Percentiles rank a stretch among this genome's conserved stretches.
Evolutionary conservation across 2,329 filamentous ascomycete genomes (phyloP).

Genomic region (Colletotrichum lindemuthianum): DNA sequence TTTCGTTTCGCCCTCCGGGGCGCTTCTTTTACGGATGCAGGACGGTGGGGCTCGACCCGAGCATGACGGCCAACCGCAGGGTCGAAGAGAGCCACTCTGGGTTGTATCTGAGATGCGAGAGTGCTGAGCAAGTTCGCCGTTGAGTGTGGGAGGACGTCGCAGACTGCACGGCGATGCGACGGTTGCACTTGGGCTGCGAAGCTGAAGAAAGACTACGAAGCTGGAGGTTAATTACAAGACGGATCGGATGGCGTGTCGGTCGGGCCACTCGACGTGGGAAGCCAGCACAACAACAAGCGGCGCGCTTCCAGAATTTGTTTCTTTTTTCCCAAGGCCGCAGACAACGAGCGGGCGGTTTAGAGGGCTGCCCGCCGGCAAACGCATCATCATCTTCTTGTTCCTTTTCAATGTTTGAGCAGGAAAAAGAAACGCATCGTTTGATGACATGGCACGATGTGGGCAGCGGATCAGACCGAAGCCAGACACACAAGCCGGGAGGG

Average conservation of each 20-base stretch:
- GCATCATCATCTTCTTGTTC: constrained; percentile 8
- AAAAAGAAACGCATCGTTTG: constrained; percentile 20
- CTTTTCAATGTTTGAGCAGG: constrained; percentile 12
- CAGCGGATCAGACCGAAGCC: not conserved
- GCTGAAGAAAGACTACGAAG: too few relatives aligned
- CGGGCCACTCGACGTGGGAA: too few relatives aligned
- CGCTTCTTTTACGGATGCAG: constrained; percentile 15
- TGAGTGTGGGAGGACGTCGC: constrained; percentile 18
- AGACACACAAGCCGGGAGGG: not conserved
- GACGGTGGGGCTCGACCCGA: constrained; percentile 12
- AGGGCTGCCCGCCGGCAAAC: not conserved
- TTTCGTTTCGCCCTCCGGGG: constrained; percentile 33
- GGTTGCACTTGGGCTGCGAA: constrained; percentile 13
- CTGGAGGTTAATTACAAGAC: too few relatives aligned
- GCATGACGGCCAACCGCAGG: constrained; percentile 15
- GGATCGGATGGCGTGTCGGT: not conserved
- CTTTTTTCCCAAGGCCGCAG: too few relatives aligned
- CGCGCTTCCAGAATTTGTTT: too few relatives aligned
- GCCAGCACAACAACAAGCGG: too few relatives aligned
- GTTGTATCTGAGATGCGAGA: too few relatives aligned
- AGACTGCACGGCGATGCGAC: constrained; percentile 22
- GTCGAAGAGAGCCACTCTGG: constrained; percentile 1
- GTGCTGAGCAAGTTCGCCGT: too few relatives aligned
- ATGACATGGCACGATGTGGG: constrained; percentile 9
- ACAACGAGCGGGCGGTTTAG: too few relatives aligned